These are phyloP conservation scores for Fusarium oligoseptatum DNA, from an alignment of 2,329 filamentous ascomycete genomes.

Conservation along the genomic window DNA sequence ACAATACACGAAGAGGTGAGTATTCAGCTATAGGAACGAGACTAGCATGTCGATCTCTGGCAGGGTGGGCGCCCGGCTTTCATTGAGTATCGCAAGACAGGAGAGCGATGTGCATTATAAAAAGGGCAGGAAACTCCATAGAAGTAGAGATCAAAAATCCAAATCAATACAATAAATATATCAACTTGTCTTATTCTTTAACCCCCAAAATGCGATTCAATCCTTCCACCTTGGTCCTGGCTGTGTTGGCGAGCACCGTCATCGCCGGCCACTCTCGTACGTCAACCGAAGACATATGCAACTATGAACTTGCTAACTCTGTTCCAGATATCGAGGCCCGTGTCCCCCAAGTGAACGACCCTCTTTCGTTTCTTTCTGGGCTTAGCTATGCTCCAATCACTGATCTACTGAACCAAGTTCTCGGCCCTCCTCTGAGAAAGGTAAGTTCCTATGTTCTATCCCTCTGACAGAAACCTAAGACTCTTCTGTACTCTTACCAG, in stretches of 20 bases:
- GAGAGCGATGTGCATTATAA: not conserved
- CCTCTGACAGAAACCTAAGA: not conserved
- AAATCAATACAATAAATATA: not conserved
- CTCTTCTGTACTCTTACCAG: too few species aligned
- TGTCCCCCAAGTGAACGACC: not conserved
- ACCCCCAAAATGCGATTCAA: constrained; percentile 17
- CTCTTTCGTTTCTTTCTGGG: constrained; percentile 10
- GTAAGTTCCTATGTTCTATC: not conserved
- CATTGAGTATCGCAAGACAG: not conserved
- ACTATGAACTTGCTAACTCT: not conserved
- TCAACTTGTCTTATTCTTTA: not conserved
- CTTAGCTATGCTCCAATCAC: constrained; percentile 12
- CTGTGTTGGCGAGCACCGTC: constrained; percentile 10
- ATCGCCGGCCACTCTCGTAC: constrained; percentile 12
- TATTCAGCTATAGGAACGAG: not conserved
- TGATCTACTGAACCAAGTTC: constrained; percentile 6
- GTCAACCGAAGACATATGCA: not conserved
- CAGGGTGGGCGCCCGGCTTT: too few species aligned
- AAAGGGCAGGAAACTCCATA: not conserved
- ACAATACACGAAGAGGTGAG: not conserved
- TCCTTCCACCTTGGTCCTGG: constrained; percentile 4
- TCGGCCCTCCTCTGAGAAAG: constrained; percentile 14
- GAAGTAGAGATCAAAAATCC: too few species aligned
- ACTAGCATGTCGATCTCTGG: not conserved
- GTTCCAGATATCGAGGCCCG: constrained; percentile 8